phyloP scores from a whole-genome alignment of 2,329 filamentous ascomycete genomes.

The Neofusicoccum ribis region DNA sequence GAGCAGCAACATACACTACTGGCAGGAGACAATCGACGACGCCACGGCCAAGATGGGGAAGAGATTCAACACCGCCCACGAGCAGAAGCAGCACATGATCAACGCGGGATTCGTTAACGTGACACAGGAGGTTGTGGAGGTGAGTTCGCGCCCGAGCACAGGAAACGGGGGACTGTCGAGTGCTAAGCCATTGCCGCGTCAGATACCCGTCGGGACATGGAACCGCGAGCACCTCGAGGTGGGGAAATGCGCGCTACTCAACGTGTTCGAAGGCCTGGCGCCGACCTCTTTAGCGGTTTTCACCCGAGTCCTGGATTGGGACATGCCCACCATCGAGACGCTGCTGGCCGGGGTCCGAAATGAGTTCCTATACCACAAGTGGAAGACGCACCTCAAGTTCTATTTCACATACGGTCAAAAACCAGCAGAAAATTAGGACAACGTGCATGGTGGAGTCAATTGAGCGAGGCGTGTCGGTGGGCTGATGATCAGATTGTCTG shows the following conservation, averaged over 20 bases:
- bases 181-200: neutral
- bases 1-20: neutral
- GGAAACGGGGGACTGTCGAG: too few species aligned
- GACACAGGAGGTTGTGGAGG: conserved; percentile 36
- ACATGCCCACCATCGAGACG: conserved; percentile 34
- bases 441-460: neutral
- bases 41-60: conserved; percentile 19
- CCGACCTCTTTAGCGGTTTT: conserved; percentile 38
- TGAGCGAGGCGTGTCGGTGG: too few species aligned
- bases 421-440: conserved; percentile 21
- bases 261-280: conserved; percentile 29
- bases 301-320: conserved; percentile 38
- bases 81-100: conserved; percentile 23
- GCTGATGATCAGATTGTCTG: neutral
- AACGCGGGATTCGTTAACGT: conserved; percentile 37
- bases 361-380: conserved; percentile 31
- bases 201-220: conserved; percentile 13
- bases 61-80: conserved; percentile 20
- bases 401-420: conserved; percentile 37
- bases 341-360: conserved; percentile 35
- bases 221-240: conserved; percentile 1
- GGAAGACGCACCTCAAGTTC: conserved; percentile 37
- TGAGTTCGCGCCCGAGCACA: conserved; percentile 2
- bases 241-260: conserved; percentile 3
- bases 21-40: neutral